Evolutionary conservation across 768 basidiomycete genomes (phyloP).

Genomic region (Pseudohyphozyma bogoriensis): DNA sequence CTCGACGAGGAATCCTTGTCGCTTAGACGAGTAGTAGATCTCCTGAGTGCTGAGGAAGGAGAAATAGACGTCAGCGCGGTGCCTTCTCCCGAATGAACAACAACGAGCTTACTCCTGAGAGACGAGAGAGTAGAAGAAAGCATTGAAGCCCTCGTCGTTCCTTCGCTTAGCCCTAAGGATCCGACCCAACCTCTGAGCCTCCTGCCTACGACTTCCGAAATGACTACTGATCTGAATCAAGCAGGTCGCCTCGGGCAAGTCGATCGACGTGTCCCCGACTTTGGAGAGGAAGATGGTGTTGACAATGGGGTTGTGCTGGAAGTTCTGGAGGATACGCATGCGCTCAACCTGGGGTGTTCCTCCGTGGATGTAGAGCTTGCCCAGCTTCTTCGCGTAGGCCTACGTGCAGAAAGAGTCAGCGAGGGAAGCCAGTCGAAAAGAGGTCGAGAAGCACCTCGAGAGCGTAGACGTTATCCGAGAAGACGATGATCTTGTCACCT

Average conservation of each 20-base stretch:
- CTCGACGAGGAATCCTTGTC: constrained; percentile 96
- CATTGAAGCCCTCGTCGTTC: constrained; percentile 99
- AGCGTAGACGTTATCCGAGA: constrained; percentile 96
- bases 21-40: constrained; percentile 98
- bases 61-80: not conserved
- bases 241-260: constrained; percentile 96
- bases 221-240: constrained; percentile 99
- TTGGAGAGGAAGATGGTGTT: constrained; percentile 99
- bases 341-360: constrained; percentile 72
- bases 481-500: constrained; percentile 98
- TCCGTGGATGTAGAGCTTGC: constrained; percentile 90
- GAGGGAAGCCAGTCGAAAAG: not conserved
- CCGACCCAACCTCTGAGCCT: constrained; percentile 90
- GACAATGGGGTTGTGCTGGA: constrained; percentile 82
- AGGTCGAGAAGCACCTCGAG: constrained; percentile 59
- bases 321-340: constrained; percentile 86
- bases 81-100: not conserved
- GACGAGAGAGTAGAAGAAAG: constrained; percentile 98
- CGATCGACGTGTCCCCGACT: constrained; percentile 97
- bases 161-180: constrained; percentile 93
- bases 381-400: constrained; percentile 64
- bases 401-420: constrained; percentile 33
- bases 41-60: constrained; percentile 65
- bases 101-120: constrained; percentile 55
- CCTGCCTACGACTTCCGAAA: constrained; percentile 94